Base-by-base conservation (phyloP, 768 basidiomycete species). In the Panaeolus cyanescens region DNA sequence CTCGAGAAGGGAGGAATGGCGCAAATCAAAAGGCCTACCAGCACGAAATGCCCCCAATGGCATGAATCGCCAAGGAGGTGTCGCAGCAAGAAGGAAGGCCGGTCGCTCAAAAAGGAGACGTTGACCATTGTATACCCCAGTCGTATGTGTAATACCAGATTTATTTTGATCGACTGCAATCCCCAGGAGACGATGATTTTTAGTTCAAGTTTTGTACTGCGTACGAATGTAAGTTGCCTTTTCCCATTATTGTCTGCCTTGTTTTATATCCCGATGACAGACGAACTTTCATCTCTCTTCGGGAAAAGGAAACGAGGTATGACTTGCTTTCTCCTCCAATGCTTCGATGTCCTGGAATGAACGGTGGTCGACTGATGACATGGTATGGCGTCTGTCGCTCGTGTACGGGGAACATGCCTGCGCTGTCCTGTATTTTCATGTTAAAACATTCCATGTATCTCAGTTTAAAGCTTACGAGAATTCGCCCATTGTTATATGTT, bases 1-100 rank as follows among this genome's bases (percentile, higher is more conserved):
- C 55, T 90, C 91, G 54, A 79, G 94, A 62, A 81, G 91, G 64
- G 93, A 94, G 71, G 80, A 86, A 65, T 96, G 94, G 94, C 79
- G 93, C 70, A 76, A 76, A 59, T 89, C 93, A 22, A 96, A 94
- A 71, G 94, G 94, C 31, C 68, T 92, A 73, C 69, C 77, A 7
- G 74, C 86, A 25, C 71, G 83, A 64, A 79, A 84, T 7, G 79
- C 78, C 62, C 71, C 80, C 8, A 77, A 71, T 37, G 85, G 83
- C 32, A 82, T 88, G 80, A 92, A 91, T 68, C 81, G 87, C 34
- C 89, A 92, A 70, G 91, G 90, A 32, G 76, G 75, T 12, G 59
- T 85, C 15, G 84, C 84, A 37, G 88, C 82, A 32, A 78, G 82
- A 58, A 80, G 88, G 65, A 90, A 86, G 73, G 80, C 91, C 37